Evolutionary conservation across 768 basidiomycete genomes (phyloP), one percentile per base, ranked within the genome.

Genomic region (Lentinus tigrinus): DNA sequence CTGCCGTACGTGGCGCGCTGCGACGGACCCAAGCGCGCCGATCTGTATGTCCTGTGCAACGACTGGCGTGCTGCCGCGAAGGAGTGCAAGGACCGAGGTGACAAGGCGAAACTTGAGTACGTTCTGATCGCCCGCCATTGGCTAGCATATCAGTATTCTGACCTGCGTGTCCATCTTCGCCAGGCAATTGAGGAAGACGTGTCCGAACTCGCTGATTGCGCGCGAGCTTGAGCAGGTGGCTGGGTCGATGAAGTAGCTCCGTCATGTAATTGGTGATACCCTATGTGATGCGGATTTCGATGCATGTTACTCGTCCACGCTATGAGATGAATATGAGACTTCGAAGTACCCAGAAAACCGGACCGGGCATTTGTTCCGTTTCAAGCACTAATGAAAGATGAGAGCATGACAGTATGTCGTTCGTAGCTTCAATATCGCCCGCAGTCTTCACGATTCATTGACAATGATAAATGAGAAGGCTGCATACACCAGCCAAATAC

Each of bases 21-120:
- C 66, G 97, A 98, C 69, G 79, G 85, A 0, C 87, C 85, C 24
- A 87, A 85, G 63, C 80, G 94, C 23, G 84, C 89, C 3, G 95
- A 98, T 57, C 74, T 99, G 40, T 99, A 93, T 66, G 88, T 95
- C 23, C 80, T 85, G 60, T 97, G 94, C 66, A 89, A 89, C 3
- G 96, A 97, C 55, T 97, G 93, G 93, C 81, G 86, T 38, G 76
- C 83, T 69, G 95, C 95, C 0, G 95, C 89, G 1, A 86, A 83
- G 67, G 91, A 93, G 63, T 96, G 93, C 72, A 96, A 93, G 72
- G 93, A 95, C 50, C 78, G 91, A 26, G 86, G 87, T 1, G 94
- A 99, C 70, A 90, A 88, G 71, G 83, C 81, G 7, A 89, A 85
- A 63, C 72, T 98, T 31, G 88, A 91, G 96, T 97, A 70, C 69